These are phyloP conservation scores for Aspergillus pseudoviridinutans DNA, from an alignment of 2,329 filamentous ascomycete species.

Conservation along the genomic window DNA sequence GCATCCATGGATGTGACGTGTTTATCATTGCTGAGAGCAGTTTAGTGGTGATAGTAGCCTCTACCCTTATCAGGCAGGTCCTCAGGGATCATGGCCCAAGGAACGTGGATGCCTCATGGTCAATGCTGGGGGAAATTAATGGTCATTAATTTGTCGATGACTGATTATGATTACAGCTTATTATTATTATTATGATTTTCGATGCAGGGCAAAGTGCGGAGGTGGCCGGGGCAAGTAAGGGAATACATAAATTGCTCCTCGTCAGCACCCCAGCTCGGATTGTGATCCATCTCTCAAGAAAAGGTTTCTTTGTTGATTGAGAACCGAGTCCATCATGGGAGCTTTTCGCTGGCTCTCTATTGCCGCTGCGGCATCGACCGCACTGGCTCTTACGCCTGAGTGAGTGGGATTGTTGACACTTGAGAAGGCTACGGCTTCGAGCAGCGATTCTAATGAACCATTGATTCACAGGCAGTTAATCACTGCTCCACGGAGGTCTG, in stretches of 20 bases:
- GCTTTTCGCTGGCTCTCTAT: constrained; percentile 21
- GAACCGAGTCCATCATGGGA: constrained; percentile 17
- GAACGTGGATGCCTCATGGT: background rate
- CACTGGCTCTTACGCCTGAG: constrained; percentile 27
- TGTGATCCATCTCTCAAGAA: background rate
- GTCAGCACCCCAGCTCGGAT: background rate
- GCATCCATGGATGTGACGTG: background rate
- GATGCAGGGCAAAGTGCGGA: background rate
- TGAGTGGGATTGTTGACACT: constrained; percentile 11
- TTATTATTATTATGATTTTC: background rate
- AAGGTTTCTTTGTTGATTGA: background rate
- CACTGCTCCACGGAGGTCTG: constrained; percentile 34
- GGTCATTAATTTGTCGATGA: background rate
- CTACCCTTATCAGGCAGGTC: constrained; percentile 1
- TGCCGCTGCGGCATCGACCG: constrained; percentile 19
- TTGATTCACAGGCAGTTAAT: constrained; percentile 29
- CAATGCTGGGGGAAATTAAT: background rate
- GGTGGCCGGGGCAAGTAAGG: background rate
- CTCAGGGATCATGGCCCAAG: background rate
- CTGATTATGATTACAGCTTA: background rate
- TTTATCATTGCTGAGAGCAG: constrained; percentile 4
- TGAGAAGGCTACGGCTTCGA: no score
- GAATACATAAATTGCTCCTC: background rate
- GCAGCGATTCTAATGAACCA: background rate
- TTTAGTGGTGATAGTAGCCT: background rate